Base-by-base conservation (phyloP, 345 rosid species). In the Angophora floribunda region DNA sequence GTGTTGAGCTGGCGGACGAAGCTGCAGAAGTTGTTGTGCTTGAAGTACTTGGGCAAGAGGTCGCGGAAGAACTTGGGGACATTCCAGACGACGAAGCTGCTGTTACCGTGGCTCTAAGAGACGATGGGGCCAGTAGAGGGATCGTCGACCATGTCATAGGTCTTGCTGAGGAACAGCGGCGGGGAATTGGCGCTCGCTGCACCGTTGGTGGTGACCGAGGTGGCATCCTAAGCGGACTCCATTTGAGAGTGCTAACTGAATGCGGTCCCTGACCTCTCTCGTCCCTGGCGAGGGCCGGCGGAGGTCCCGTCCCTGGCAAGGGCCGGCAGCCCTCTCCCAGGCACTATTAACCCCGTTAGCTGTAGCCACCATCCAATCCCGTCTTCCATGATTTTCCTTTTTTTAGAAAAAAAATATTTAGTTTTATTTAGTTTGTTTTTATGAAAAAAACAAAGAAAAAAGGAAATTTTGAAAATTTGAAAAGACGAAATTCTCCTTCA, bases 1-100 rank as follows among this genome's bases (percentile, higher is more conserved):
- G 89, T 87, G 28, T 87, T 87, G 26, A 87, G 85, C 89, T 87
- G 89, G n/a, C 89, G 85, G 50, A 87, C 67, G 86, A 87, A 87
- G 86, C 89, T 87, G 89, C 86, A 87, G 75, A 87, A 87, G 70
- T 87, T 87, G 85, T 45, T 80, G 84, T 87, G 89, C 89, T 87
- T 87, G 86, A 87, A 87, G 49, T 79, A 75, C 22, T 52, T 79
- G 89, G 89, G 89, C 51, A 87, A 32, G 52, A 87, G 89, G 52
- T 79, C 59, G 49, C 86, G 80, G 75, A 86, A 78, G 89, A 87
- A 87, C 52, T 86, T 82, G 36, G 88, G 82, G 9, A 65, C 52
- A n/a, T 86, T 86, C 88, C 88, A 86, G 52, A 86, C 88, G 52
- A 86, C 88, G 88, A 86, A 86, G 41, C 79, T 86, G 88, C 63